These are phyloP conservation scores for Otatea glauca DNA, from an alignment of 176 grass and related monocot species.

Conservation along the genomic window DNA sequence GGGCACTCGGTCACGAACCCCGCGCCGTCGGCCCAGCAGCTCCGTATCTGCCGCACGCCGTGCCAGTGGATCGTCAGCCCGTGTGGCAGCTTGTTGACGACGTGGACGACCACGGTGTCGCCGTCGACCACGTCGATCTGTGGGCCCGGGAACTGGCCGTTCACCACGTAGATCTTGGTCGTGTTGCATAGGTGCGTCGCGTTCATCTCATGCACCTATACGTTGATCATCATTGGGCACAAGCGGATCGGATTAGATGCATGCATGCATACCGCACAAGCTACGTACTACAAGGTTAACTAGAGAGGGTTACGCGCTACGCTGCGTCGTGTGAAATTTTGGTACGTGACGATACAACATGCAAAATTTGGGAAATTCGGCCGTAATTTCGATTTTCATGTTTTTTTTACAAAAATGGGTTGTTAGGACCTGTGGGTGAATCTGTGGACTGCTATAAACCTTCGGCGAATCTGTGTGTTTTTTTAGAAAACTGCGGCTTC, in stretches of 20 bases:
- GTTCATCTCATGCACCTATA: slow-evolving; percentile 39
- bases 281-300: background rate
- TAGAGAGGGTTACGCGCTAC: no score
- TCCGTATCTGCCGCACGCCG: slow-evolving; percentile 24
- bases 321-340: no score
- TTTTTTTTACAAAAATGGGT: no score
- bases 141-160: slow-evolving; percentile 43
- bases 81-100: background rate
- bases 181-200: slow-evolving; percentile 39
- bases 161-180: slow-evolving; percentile 44
- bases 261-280: background rate
- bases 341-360: no score
- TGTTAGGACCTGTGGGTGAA: no score
- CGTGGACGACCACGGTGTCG: slow-evolving; percentile 45
- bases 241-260: background rate
- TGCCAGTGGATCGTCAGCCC: slow-evolving; percentile 49
- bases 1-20: slow-evolving; percentile 49
- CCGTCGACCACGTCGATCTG: slow-evolving; percentile 23
- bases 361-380: no score
- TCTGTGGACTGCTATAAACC: no score
- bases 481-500: no score
- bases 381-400: no score
- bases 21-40: slow-evolving; percentile 51
- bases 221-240: background rate
- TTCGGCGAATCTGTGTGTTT: no score